Base-by-base conservation (phyloP, 768 basidiomycete species). In the Jaapia argillacea region DNA sequence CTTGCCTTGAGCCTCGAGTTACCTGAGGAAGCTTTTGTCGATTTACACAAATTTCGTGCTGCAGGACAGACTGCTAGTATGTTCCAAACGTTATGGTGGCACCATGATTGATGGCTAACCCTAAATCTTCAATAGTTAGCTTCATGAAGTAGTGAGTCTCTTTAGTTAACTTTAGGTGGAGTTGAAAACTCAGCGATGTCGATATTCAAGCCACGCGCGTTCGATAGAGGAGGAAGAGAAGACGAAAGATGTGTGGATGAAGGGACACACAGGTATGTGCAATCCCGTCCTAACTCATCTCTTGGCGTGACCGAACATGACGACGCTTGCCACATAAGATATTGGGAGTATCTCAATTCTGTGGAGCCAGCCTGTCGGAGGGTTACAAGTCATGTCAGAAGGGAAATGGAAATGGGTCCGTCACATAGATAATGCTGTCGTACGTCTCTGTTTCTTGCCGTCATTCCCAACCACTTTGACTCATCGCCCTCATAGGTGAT, bases 121-220 rank as follows among this genome's bases (percentile, higher is more conserved):
- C 4, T 12, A 31, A 3, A 14, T 14, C 7, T 28, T 5, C 14
- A 20, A 2, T 40, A 72, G 70, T 66, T 2, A 57, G 70, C 12
- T 67, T 70, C 49, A 69, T 71, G 62, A 74, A 72, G 54, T 74
- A 73, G 71, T 68, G 27, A 47, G 70, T 53, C 2, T 10, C 14
- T n/a, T 7, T 1, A 10, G 10, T 16, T 33, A 10, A 33, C 28
- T n/a, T n/a, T n/a, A n/a, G n/a, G n/a, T n/a, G n/a, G n/a, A n/a
- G n/a, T n/a, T n/a, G n/a, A n/a, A n/a, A n/a, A n/a, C n/a, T n/a
- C n/a, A n/a, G n/a, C n/a, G n/a, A n/a, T n/a, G n/a, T n/a, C n/a
- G n/a, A n/a, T n/a, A n/a, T n/a, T n/a, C n/a, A n/a, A 24, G 13
- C 2, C 37, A 14, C 20, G 3, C 25, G 27, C 21, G 44, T n/a